Base-by-base conservation (phyloP, 2,329 filamentous ascomycete species). In the Claviceps capensis region DNA sequence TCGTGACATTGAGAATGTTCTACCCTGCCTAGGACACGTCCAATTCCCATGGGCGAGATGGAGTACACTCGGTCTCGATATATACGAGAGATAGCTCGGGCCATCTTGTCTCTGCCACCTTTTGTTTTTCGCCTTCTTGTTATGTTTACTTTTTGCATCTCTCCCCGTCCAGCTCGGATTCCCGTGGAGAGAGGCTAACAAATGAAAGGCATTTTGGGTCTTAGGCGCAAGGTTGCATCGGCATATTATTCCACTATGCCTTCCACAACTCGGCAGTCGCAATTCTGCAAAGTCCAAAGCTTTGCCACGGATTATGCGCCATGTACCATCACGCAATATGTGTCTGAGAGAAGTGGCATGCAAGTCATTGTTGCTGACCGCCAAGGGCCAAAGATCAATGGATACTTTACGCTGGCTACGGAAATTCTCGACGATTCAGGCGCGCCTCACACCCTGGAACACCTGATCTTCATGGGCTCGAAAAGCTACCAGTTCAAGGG, bases 381-480 rank as follows among this genome's bases (percentile, higher is more conserved):
- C 60, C 82, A 93, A 65, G 91, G 93, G 0, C 93, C 93, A n/a
- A 97, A 96, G 67, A 79, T 96, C 55, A 85, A 87, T 59, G 93
- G 93, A 37, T 95, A 94, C 69, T 98, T 98, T 68, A 85, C 90
- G 37, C 77, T 98, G 50, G 93, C 93, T 37, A 98, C 93, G 3
- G 93, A 98, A 69, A 97, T 98, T 60, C 85, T 95, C 61, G 93
- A 98, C 70, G 89, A 98, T 67, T 97, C 91, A 11, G 93, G 93
- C 42, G 86, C 93, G 14, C 93, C 86, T 5, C 86, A 91, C 63
- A 90, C 86, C 0, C 74, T 91, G n/a, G 85, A 91, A 68, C 85
- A 90, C 65, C 70, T 91, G 14, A 75, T 87, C 57, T 91, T 90
- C 64, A 89, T 90, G 84, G 93, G 93, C 30, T 97, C 93, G 23